Evolutionary conservation across 768 basidiomycete species (phyloP).

Genomic region (Vararia minispora): DNA sequence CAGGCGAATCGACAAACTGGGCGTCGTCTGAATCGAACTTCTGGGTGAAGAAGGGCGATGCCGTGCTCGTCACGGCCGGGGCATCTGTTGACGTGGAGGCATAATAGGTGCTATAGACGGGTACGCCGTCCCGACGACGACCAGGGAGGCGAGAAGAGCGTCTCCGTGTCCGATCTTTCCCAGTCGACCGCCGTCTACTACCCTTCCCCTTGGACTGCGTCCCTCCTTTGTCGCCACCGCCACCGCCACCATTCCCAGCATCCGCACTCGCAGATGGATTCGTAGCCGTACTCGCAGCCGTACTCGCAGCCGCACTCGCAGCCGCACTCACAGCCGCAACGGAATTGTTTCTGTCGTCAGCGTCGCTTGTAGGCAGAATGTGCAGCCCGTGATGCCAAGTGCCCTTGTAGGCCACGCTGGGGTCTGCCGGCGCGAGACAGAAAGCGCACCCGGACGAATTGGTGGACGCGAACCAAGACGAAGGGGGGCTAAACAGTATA

Average conservation of each 20-base stretch:
- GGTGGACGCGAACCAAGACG: slow-evolving; percentile 1
- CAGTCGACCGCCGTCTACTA: too few relatives aligned
- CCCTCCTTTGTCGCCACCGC: background rate
- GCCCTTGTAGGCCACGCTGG: slow-evolving; percentile 5
- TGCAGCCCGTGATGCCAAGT: slow-evolving; percentile 6
- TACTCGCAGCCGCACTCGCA: too few relatives aligned
- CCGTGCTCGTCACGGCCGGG: background rate
- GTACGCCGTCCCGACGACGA: too few relatives aligned
- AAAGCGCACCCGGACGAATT: slow-evolving; percentile 3
- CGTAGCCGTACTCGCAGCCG: too few relatives aligned
- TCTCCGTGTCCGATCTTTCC: too few relatives aligned
- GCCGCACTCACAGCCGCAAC: too few relatives aligned
- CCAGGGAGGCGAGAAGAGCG: too few relatives aligned
- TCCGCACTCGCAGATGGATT: too few relatives aligned
- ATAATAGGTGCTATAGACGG: background rate
- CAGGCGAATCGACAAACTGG: slow-evolving; percentile 20
- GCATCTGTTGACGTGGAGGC: too few relatives aligned
- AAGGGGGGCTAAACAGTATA: slow-evolving; percentile 2
- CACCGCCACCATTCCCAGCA: background rate
- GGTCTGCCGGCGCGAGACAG: slow-evolving; percentile 2
- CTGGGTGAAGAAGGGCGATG: slow-evolving; percentile 3
- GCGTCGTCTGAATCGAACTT: slow-evolving; percentile 22
- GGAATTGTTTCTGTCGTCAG: too few relatives aligned
- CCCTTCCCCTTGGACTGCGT: background rate
- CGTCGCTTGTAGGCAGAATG: slow-evolving; percentile 3